A percentile compares a stretch with the other conserved stretches of the same genome.
Conservation (phyloP, 768 basidiomycete genomes). For the Russula lepida region DNA sequence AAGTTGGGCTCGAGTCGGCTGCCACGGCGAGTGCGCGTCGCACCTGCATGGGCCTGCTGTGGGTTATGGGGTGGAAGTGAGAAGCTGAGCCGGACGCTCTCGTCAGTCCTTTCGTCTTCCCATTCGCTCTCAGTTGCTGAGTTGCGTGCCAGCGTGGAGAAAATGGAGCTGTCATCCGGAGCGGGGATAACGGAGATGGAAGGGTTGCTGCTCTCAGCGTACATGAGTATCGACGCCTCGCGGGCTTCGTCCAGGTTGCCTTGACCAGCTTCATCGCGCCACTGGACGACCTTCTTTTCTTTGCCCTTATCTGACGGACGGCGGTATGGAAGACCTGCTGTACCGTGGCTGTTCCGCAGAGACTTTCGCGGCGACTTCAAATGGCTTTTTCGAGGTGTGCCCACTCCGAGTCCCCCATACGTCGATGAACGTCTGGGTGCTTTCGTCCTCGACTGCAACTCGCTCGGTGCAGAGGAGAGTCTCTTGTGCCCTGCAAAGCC, state of each 20-base stretch:
- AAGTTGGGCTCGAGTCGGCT: conserved; percentile 65
- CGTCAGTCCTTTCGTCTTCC: conserved; percentile 85
- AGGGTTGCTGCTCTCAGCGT: conserved; percentile 22
- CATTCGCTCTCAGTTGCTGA: conserved; percentile 70
- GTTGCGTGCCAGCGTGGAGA: conserved; percentile 30
- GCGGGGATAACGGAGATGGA: conserved; percentile 29
- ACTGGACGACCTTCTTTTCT: conserved; percentile 64
- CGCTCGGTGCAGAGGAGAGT: conserved; percentile 40
- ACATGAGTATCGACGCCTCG: conserved; percentile 16
- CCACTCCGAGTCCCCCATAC: conserved; percentile 28
- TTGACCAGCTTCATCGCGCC: conserved; percentile 81
- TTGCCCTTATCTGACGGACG: conserved; percentile 58
- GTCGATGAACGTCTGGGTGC: conserved; percentile 40
- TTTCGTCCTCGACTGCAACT: conserved; percentile 32
- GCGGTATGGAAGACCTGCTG: conserved; percentile 45
- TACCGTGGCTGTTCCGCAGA: conserved; percentile 35
- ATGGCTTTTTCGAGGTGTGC: conserved; percentile 36
- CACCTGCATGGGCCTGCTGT: neutral
- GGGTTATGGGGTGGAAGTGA: conserved; percentile 24
- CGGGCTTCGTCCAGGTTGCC: conserved; percentile 67
- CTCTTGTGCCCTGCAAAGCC: conserved; percentile 41
- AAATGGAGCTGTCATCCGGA: conserved; percentile 31
- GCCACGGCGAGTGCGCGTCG: conserved; percentile 32
- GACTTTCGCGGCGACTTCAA: conserved; percentile 31
- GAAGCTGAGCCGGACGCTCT: conserved; percentile 55